Evolutionary conservation across 192 early-diverging fungal species (phyloP).

Genomic region (Coemansia sp.): DNA sequence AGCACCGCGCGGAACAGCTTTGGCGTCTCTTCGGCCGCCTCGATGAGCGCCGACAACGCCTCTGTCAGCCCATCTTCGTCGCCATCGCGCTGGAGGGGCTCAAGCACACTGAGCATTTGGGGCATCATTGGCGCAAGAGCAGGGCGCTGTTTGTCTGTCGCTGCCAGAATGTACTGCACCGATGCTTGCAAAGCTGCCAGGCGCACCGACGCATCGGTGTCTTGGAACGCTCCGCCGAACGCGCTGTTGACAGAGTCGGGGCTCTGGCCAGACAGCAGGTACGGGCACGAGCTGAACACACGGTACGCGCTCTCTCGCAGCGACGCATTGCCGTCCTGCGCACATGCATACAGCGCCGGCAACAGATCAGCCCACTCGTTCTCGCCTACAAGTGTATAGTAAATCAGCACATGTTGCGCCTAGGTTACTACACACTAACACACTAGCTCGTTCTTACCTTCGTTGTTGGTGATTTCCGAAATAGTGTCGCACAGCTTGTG

Average conservation of each 20-base stretch:
- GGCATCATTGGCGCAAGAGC: conserved; percentile 62
- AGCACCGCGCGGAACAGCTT: conserved; percentile 82
- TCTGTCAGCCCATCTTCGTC: conserved; percentile 74
- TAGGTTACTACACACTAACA: conserved; percentile 2
- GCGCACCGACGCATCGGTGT: conserved; percentile 66
- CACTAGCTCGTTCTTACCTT: conserved; percentile 32
- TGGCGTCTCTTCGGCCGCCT: conserved; percentile 81
- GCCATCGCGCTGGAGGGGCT: conserved; percentile 65
- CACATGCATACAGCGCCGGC: conserved; percentile 76
- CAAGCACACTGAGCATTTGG: conserved; percentile 78
- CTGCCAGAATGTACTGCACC: conserved; percentile 72
- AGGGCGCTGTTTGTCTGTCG: conserved; percentile 55
- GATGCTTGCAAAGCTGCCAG: conserved; percentile 75
- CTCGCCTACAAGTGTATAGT: conserved; percentile 4
- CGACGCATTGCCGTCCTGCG: conserved; percentile 68
- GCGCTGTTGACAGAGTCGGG: conserved; percentile 67
- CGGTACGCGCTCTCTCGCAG: conserved; percentile 88
- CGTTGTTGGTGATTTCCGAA: conserved; percentile 75
- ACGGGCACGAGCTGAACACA: conserved; percentile 82
- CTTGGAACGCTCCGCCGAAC: conserved; percentile 72
- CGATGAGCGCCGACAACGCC: conserved; percentile 74
- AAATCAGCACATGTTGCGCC: too few relatives aligned
- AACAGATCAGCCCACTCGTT: conserved; percentile 77
- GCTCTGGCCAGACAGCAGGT: conserved; percentile 72
- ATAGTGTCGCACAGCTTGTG: conserved; percentile 95